Evolutionary conservation across 148 eudicot species (phyloP).

Genomic region (Amaranthus palmeri): DNA sequence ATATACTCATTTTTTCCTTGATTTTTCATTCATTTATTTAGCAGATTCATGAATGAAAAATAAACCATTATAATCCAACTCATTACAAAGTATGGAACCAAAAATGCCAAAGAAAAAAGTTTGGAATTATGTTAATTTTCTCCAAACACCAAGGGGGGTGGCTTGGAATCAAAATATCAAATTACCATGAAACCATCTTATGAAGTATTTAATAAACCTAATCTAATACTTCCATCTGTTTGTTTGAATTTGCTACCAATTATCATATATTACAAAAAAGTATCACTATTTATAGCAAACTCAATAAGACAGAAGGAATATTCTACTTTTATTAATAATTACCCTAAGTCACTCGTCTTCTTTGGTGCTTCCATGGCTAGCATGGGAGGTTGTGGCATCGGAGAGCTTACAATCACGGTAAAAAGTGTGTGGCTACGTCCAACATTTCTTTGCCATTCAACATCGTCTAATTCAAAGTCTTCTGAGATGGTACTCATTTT

Average conservation of each 20-base stretch:
- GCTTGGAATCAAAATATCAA: constrained; percentile 9
- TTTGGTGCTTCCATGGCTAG: constrained; percentile 35
- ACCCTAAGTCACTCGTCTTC: constrained; percentile 12
- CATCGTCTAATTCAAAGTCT: constrained; percentile 17
- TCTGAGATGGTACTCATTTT: constrained; percentile 22
- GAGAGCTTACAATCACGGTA: constrained; percentile 19
- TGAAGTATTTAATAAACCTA: not conserved
- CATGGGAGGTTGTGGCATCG: constrained; percentile 29
- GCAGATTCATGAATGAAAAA: not conserved
- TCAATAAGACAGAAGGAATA: too few relatives aligned
- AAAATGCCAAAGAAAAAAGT: not conserved
- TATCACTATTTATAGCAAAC: too few relatives aligned
- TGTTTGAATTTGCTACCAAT: too few relatives aligned
- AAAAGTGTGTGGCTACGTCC: not conserved
- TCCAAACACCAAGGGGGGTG: constrained; percentile 10
- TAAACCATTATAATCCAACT: not conserved
- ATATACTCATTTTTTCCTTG: not conserved
- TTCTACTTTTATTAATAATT: not conserved
- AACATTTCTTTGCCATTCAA: constrained; percentile 16
- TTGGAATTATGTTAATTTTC: not conserved
- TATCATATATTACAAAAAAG: too few relatives aligned
- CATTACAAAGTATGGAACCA: not conserved
- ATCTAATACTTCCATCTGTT: too few relatives aligned
- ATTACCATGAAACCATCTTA: constrained; percentile 26
- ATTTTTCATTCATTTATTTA: not conserved